Percentiles rank a stretch among this genome's conserved stretches.
phyloP scores from a whole-genome alignment of 2,329 filamentous ascomycete species.

The Hypocreales sp. region DNA sequence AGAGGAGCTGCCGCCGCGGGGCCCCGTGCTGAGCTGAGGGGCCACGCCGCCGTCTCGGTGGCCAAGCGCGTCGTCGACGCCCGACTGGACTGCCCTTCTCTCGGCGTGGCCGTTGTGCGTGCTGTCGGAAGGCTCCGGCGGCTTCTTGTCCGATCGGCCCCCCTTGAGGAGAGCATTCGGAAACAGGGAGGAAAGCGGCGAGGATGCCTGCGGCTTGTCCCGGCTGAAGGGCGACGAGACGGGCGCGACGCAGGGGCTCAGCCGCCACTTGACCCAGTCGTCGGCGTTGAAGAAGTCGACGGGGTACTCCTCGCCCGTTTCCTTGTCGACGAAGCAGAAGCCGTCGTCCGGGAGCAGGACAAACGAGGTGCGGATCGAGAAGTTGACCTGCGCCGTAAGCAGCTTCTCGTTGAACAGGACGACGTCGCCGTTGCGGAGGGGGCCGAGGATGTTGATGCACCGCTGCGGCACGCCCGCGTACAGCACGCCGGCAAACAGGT shows the following conservation, averaged over 20 bases:
- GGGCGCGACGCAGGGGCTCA: conserved; percentile 63
- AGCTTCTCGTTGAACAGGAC: conserved; percentile 81
- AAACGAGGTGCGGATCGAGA: conserved; percentile 76
- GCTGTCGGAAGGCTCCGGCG: conserved; percentile 5
- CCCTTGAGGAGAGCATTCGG: conserved; percentile 24
- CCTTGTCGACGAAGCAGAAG: conserved; percentile 71
- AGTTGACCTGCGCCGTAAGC: conserved; percentile 84
- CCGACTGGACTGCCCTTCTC: background rate
- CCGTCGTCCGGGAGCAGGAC: conserved; percentile 76
- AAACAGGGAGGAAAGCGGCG: conserved; percentile 32
- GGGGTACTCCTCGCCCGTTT: conserved; percentile 64
- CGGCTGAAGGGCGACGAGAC: conserved; percentile 42
- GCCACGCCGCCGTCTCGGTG: conserved; percentile 25
- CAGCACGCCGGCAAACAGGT: conserved; percentile 72
- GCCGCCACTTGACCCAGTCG: conserved; percentile 63
- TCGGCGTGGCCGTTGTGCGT: conserved; percentile 1
- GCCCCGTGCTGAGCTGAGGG: conserved; percentile 9
- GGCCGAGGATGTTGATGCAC: conserved; percentile 84
- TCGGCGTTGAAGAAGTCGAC: conserved; percentile 73
- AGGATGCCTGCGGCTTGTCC: conserved; percentile 16
- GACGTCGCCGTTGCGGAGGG: conserved; percentile 80
- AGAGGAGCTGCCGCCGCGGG: conserved; percentile 3
- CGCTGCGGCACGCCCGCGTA: conserved; percentile 75
- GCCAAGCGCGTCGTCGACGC: background rate
- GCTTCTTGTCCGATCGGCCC: conserved; percentile 21